Evolutionary conservation across 1,139 yeast genomes (phyloP).

Genomic region (Debaryomyces robertsiae): DNA sequence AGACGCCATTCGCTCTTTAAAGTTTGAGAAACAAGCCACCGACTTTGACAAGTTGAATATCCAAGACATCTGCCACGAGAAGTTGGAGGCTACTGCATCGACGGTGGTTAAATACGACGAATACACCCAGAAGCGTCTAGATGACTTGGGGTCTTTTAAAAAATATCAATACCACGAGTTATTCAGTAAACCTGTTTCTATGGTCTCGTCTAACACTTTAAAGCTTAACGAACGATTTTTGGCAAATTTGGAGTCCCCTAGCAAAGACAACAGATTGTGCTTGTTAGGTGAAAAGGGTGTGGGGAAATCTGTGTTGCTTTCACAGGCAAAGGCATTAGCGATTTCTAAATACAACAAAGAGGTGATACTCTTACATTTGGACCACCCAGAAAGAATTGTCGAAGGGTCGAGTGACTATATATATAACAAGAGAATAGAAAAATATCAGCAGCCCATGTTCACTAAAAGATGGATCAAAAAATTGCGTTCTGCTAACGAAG

Average conservation of each 20-base stretch:
- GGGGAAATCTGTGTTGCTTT: constrained; percentile 75
- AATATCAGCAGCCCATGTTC: constrained; percentile 81
- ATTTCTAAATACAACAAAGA: constrained; percentile 48
- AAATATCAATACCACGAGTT: constrained; percentile 67
- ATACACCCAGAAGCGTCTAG: constrained; percentile 28
- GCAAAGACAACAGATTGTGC: constrained; percentile 51
- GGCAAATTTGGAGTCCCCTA: constrained; percentile 22
- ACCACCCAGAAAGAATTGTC: constrained; percentile 60
- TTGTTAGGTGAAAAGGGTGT: constrained; percentile 73
- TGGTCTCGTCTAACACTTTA: constrained; percentile 45
- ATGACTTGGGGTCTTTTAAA: constrained; percentile 56
- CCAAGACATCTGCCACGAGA: constrained; percentile 18
- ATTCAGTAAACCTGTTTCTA: constrained; percentile 56
- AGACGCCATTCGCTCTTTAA: constrained; percentile 42
- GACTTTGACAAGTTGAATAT: constrained; percentile 22
- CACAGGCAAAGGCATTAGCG: constrained; percentile 68
- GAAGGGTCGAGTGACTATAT: constrained; percentile 76
- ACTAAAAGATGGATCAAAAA: constrained; percentile 62
- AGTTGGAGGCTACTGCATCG: constrained; percentile 16
- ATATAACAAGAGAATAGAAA: constrained; percentile 48
- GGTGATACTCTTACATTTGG: constrained; percentile 64
- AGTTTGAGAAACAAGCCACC: constrained; percentile 37
- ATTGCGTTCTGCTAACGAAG: constrained; percentile 58
- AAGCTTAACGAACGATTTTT: constrained; percentile 30
- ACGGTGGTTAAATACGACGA: constrained; percentile 30